Evolutionary conservation across 140 eudicot species (phyloP), one percentile per base, ranked within the genome.

Genomic region (Bidens hawaiensis): DNA sequence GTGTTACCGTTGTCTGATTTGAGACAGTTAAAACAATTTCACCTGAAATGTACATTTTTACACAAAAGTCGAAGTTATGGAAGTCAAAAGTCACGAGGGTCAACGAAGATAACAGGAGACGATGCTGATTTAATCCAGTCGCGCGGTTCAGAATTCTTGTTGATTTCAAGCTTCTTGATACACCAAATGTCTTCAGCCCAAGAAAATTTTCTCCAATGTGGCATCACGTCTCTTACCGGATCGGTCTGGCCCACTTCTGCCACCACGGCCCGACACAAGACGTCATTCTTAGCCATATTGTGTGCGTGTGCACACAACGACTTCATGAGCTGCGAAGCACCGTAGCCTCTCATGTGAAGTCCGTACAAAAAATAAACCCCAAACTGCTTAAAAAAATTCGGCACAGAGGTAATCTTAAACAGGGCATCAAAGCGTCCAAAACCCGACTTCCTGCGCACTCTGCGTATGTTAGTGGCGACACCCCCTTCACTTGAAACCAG

Each of bases 171-270:
- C 60, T 53, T 24, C 60, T 53, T 53, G 60, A 53, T 53, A n/a
- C 60, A 53, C 60, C 60, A 53, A 27, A 53, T 26, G 13, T 53
- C 60, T 53, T 53, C 60, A 2, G 60, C 60, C 60, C 60, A 53
- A 25, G 36, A 53, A 25, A 53, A 53, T 14, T 26, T 53, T 38
- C 60, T 53, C 60, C 60, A 53, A 53, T 53, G 60, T 5, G 60
- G 60, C 60, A 53, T 53, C 21, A 53, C 60, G 38, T 53, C 38
- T 26, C 22, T 53, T 21, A 53, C 40, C 2, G 60, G 38, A 53
- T 53, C 60, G 33, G 17, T 24, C 34, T 51, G 16, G 34, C 60
- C 60, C 6, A 26, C 60, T 53, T 53, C 60, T 38, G 38, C 60
- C 60, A 53, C 60, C 19, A 53, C 18, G 6, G 60, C 60, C 60